These are phyloP conservation scores for Sisymbrium irio DNA, from an alignment of 345 rosid genomes.

Conservation along the genomic window DNA sequence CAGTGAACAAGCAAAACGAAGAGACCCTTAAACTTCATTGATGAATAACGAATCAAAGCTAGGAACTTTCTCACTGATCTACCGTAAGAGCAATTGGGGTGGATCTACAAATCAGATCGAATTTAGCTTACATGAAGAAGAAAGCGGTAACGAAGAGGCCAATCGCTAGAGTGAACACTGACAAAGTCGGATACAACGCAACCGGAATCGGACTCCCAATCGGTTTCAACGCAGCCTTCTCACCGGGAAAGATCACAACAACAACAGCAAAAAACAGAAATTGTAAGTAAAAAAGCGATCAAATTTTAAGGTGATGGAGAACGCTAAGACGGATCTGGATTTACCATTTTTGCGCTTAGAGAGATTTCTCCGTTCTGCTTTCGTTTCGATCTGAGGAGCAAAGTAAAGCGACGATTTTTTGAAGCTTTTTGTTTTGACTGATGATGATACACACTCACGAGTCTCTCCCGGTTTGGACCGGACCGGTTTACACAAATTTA, in stretches of 20 bases:
- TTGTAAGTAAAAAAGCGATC: not conserved
- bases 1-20: not conserved
- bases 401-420: not conserved
- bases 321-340: not conserved
- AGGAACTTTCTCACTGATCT: too few species aligned
- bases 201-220: slow-evolving; percentile 77
- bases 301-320: not conserved
- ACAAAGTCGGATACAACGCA: slow-evolving; percentile 60
- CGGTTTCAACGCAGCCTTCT: slow-evolving; percentile 55
- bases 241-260: slow-evolving; percentile 10
- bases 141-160: slow-evolving; percentile 81
- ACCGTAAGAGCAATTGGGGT: not conserved
- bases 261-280: not conserved
- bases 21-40: not conserved
- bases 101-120: slow-evolving; percentile 21
- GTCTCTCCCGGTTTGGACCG: not conserved
- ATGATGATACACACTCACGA: not conserved
- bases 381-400: slow-evolving; percentile 25
- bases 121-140: slow-evolving; percentile 72
- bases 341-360: slow-evolving; percentile 21
- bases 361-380: slow-evolving; percentile 3
- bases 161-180: slow-evolving; percentile 58
- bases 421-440: too few species aligned
- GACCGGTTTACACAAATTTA: not conserved
- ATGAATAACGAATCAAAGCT: not conserved